phyloP scores from a whole-genome alignment of 2,329 filamentous ascomycete species.

The Ophidiomyces ophidiicola region DNA sequence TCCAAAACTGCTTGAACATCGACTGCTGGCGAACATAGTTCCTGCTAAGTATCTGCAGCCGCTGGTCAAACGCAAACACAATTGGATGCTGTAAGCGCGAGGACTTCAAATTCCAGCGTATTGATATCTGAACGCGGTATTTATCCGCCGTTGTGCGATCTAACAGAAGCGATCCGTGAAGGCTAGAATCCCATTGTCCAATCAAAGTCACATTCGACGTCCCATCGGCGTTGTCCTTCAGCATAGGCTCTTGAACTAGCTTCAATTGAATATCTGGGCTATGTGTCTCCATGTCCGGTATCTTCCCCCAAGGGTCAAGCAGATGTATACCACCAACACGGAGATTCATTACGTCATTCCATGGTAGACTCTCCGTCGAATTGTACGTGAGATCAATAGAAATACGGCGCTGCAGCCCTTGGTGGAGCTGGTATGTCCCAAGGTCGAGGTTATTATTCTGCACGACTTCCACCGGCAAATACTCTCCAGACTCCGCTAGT shows the following conservation, averaged over 20 bases:
- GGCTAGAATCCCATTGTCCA: conserved; percentile 94
- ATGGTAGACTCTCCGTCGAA: conserved; percentile 75
- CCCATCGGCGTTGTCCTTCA: conserved; percentile 79
- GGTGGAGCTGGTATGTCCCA: conserved; percentile 91
- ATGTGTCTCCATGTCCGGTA: conserved; percentile 61
- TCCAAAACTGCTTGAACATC: conserved; percentile 78
- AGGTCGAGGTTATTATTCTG: conserved; percentile 71
- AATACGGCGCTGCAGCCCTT: conserved; percentile 81
- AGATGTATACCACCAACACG: conserved; percentile 71
- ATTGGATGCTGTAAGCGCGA: conserved; percentile 77
- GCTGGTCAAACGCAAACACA: conserved; percentile 69
- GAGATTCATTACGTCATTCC: conserved; percentile 68
- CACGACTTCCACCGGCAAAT: conserved; percentile 82
- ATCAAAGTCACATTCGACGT: conserved; percentile 73
- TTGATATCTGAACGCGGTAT: conserved; percentile 75
- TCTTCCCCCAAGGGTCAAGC: conserved; percentile 72
- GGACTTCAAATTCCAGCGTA: conserved; percentile 77
- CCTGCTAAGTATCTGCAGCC: conserved; percentile 70
- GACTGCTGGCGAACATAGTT: conserved; percentile 76
- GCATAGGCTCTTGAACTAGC: conserved; percentile 61
- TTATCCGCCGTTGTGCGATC: conserved; percentile 88
- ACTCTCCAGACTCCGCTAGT: conserved; percentile 79
- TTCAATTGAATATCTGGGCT: conserved; percentile 66
- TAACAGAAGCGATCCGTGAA: conserved; percentile 84
- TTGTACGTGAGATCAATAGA: conserved; percentile 82